Evolutionary conservation across 1,139 yeast species (phyloP).

Genomic region (Zygoascus sp.): DNA sequence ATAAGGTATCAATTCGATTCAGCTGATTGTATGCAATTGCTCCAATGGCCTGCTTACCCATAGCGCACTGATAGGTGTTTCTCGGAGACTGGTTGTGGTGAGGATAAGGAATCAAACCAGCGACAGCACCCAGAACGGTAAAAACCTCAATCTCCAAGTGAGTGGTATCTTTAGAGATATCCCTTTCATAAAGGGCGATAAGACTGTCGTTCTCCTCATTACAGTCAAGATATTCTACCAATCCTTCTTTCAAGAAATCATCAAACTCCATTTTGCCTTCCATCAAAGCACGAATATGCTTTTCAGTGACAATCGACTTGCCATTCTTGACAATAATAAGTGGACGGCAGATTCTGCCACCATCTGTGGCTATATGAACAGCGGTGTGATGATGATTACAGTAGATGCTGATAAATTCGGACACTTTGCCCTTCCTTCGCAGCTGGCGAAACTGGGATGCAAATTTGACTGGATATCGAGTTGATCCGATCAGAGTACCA

Average conservation of each 20-base stretch:
- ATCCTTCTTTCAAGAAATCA: slow-evolving; percentile 77
- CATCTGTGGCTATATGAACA: slow-evolving; percentile 97
- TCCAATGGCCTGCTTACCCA: slow-evolving; percentile 99
- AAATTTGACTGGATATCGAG: slow-evolving; percentile 78
- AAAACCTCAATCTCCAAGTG: slow-evolving; percentile 96
- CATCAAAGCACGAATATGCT: slow-evolving; percentile 57
- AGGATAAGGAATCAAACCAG: slow-evolving; percentile 98
- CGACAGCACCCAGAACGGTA: slow-evolving; percentile 95
- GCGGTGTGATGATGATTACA: slow-evolving; percentile 86
- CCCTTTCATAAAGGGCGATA: slow-evolving; percentile 83
- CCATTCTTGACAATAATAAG: slow-evolving; percentile 78
- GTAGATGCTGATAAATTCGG: slow-evolving; percentile 87
- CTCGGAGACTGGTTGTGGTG: slow-evolving; percentile 99
- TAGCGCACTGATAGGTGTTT: slow-evolving; percentile 98
- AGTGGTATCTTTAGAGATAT: slow-evolving; percentile 55
- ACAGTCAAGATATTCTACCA: slow-evolving; percentile 94
- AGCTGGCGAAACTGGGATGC: slow-evolving; percentile 72
- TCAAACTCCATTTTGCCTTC: slow-evolving; percentile 78
- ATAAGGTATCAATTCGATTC: slow-evolving; percentile 87
- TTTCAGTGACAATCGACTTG: slow-evolving; percentile 61
- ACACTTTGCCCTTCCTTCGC: slow-evolving; percentile 80
- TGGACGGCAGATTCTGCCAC: slow-evolving; percentile 98
- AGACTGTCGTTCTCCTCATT: slow-evolving; percentile 95
- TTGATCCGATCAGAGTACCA: slow-evolving; percentile 90
- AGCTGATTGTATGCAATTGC: slow-evolving; percentile 97